A percentile compares a stretch with the other conserved stretches of the same genome.
Conservation (phyloP, 2,329 filamentous ascomycete genomes). For the Metarhizium guizhouense region DNA sequence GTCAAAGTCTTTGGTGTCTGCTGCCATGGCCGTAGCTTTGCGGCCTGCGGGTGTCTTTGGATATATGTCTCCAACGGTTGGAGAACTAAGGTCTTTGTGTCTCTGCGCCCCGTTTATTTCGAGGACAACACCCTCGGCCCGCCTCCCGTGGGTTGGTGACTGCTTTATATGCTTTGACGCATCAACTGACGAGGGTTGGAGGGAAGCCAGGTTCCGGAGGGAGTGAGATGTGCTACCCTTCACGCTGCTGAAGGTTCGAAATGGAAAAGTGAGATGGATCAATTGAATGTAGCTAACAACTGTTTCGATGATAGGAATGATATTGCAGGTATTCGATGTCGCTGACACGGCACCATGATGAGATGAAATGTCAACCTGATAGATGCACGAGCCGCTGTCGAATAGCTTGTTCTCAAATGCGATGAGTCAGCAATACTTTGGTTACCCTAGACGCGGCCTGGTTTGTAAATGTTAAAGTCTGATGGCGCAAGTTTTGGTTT, state of each 20-base stretch:
- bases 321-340: neutral
- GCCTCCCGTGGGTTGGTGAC: neutral
- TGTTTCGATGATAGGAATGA: neutral
- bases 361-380: neutral
- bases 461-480: too few relatives aligned
- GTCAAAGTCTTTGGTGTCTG: constrained; percentile 31
- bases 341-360: neutral
- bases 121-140: neutral
- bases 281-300: neutral
- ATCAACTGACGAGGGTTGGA: neutral
- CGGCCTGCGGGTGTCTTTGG: neutral
- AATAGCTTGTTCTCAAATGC: neutral
- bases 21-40: constrained; percentile 10
- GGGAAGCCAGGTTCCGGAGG: neutral
- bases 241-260: neutral
- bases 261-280: neutral
- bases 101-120: neutral
- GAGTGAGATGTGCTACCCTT: neutral
- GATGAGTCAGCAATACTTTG: neutral
- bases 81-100: neutral
- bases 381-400: neutral
- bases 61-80: neutral
- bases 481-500: too few relatives aligned
- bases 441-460: too few relatives aligned
- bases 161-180: neutral